Evolutionary conservation across 1,284 basidiomycete species (phyloP).

Genomic region (Marasmius fiardii): DNA sequence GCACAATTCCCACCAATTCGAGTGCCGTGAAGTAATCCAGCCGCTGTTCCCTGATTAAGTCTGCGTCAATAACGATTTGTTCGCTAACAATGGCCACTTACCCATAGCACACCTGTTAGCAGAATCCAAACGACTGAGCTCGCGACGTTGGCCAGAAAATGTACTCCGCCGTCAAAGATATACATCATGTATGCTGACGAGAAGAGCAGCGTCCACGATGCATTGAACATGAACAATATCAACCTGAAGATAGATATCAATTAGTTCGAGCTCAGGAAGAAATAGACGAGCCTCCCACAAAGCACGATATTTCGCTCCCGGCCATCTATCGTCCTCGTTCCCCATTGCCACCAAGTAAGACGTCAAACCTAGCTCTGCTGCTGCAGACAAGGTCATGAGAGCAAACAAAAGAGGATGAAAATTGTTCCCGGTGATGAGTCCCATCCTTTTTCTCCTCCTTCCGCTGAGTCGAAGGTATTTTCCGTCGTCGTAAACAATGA

Average conservation of each 20-base stretch:
- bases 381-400: conserved; percentile 60
- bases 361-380: conserved; percentile 69
- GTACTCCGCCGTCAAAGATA: conserved; percentile 61
- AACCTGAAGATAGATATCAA: conserved; percentile 29
- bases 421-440: conserved; percentile 35
- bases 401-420: conserved; percentile 71
- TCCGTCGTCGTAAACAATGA: conserved; percentile 1
- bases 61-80: not conserved
- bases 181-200: conserved; percentile 65
- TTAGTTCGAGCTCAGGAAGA: not conserved
- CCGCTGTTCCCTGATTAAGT: conserved; percentile 50
- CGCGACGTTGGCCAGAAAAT: conserved; percentile 67
- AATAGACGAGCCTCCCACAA: conserved; percentile 41
- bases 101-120: conserved; percentile 64
- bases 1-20: conserved; percentile 57
- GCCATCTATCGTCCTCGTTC: conserved; percentile 57
- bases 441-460: conserved; percentile 23
- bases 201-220: conserved; percentile 70
- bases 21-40: conserved; percentile 62
- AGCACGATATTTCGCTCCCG: conserved; percentile 58
- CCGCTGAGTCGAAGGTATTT: not conserved
- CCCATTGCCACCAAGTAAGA: conserved; percentile 66
- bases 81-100: conserved; percentile 25
- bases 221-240: conserved; percentile 64
- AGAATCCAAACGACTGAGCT: conserved; percentile 74